A percentile compares a stretch with the other conserved stretches of the same genome.
Evolutionary conservation across 2,329 filamentous ascomycete species (phyloP).

Genomic region (Aspergillus hiratsukae): DNA sequence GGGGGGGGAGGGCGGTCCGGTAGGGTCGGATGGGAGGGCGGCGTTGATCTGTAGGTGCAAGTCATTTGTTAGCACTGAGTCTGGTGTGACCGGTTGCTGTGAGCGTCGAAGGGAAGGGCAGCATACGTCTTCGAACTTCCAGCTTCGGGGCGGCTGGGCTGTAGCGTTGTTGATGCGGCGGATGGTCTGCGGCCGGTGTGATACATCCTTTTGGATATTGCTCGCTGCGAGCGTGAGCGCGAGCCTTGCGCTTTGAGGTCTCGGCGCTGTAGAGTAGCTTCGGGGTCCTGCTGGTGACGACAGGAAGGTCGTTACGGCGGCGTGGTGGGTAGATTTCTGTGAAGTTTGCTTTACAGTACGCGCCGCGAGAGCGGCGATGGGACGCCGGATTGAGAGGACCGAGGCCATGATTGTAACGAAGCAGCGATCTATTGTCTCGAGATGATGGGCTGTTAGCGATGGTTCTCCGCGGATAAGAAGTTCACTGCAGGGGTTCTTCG

Average conservation of each 20-base stretch:
- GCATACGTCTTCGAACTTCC: slow-evolving; percentile 36
- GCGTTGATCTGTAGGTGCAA: slow-evolving; percentile 29
- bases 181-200: background rate
- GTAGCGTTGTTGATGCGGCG: slow-evolving; percentile 19
- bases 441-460: background rate
- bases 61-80: background rate
- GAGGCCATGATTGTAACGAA: slow-evolving; percentile 14
- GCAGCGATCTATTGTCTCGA: background rate
- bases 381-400: slow-evolving; percentile 4
- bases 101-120: too few relatives aligned
- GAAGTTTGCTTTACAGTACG: slow-evolving; percentile 2
- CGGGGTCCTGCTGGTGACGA: background rate
- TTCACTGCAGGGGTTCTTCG: background rate
- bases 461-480: background rate
- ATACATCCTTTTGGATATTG: background rate
- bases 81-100: background rate
- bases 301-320: background rate
- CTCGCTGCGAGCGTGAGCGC: background rate
- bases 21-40: slow-evolving; percentile 24
- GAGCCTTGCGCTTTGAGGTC: background rate
- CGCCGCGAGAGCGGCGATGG: slow-evolving; percentile 3
- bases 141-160: slow-evolving; percentile 15
- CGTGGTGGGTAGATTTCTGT: background rate
- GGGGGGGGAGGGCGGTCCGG: slow-evolving; percentile 8
- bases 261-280: background rate